Evolutionary conservation across 164 flowering plant species (phyloP), one percentile per base, ranked within the genome.

Genomic region (Amborella trichopoda): DNA sequence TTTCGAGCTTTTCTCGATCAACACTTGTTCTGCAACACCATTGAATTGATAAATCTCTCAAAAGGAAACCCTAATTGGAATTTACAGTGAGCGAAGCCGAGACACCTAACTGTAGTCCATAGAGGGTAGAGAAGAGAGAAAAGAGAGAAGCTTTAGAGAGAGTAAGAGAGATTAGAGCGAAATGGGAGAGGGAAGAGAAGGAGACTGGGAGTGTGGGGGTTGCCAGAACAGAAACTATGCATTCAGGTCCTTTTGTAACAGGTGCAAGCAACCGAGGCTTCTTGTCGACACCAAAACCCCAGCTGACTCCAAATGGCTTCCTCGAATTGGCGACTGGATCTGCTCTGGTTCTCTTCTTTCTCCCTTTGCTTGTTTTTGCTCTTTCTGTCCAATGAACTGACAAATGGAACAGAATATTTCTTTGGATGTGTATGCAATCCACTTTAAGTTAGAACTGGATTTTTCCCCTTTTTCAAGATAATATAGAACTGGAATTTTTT

Each of bases 271-370:
- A 65, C 87, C 97, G 23, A 84, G 97, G 14, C 78, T 89, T 38
- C 80, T 89, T 40, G 95, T 85, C 47, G 95, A 85, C 62, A 58
- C 65, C 59, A 82, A 80, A 49, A 80, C 86, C 18, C 86, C 97
- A 3, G 62, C 86, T 43, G 82, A 81, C 54, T 89, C 97, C 19
- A 89, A 82, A 52, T 89, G 97, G 97, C 81, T 82, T 19, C 95
- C 95, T 21, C 87, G 97, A 8, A 71, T 77, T 26, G 97, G 97
- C 23, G 95, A 84, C 61, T 85, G 95, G 95, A 85, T 88, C 74
- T 88, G 97, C 68, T 50, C 84, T 22, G 94, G 97, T 88, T 44
- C 32, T 17, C 20, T 1, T 6, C 27, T 30, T 9, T 30, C 33
- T n/a, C 26, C 26, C 4, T 50, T 1, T 3, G 45, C 9, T 41